Percentiles rank a stretch among this genome's conserved stretches.
These are phyloP conservation scores for Rhizoclosmatium globosum DNA, from an alignment of 192 early-diverging fungal species.

Conservation along the genomic window DNA sequence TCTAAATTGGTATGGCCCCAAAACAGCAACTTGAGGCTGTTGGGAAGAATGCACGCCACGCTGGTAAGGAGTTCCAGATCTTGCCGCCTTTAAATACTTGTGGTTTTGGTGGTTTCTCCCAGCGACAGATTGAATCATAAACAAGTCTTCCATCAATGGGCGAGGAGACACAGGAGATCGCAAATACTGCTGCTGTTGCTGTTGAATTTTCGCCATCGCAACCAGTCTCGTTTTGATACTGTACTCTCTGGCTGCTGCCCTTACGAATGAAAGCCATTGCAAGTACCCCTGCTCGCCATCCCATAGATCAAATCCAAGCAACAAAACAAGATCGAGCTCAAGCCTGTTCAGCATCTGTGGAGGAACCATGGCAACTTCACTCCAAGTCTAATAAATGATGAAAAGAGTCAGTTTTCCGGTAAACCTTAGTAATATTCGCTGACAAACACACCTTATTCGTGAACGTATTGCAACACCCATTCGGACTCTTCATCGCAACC, in stretches of 20 bases:
- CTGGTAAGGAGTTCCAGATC: background rate
- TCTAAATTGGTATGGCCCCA: no score
- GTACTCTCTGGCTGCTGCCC: constrained; percentile 13
- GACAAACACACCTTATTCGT: constrained; percentile 25
- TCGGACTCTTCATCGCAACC: constrained; percentile 40
- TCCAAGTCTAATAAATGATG: constrained; percentile 26
- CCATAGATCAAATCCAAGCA: constrained; percentile 32
- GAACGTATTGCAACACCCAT: constrained; percentile 35
- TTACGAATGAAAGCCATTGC: background rate
- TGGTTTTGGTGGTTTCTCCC: background rate
- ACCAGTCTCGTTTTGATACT: background rate
- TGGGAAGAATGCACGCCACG: background rate
- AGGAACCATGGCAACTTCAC: constrained; percentile 18
- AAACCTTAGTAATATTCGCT: background rate
- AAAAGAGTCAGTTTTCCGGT: background rate
- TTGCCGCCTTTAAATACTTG: background rate
- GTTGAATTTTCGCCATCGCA: background rate
- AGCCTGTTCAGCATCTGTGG: constrained; percentile 8
- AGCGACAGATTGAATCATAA: no score
- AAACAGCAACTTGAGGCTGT: no score
- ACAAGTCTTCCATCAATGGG: no score
- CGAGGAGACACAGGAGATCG: background rate
- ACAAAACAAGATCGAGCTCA: constrained; percentile 16
- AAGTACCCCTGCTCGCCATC: background rate
- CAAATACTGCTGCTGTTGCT: constrained; percentile 6